A percentile compares a stretch with the other conserved stretches of the same genome.
Evolutionary conservation across 495 filamentous ascomycete species (phyloP).

Genomic region (Tuber calosporum): DNA sequence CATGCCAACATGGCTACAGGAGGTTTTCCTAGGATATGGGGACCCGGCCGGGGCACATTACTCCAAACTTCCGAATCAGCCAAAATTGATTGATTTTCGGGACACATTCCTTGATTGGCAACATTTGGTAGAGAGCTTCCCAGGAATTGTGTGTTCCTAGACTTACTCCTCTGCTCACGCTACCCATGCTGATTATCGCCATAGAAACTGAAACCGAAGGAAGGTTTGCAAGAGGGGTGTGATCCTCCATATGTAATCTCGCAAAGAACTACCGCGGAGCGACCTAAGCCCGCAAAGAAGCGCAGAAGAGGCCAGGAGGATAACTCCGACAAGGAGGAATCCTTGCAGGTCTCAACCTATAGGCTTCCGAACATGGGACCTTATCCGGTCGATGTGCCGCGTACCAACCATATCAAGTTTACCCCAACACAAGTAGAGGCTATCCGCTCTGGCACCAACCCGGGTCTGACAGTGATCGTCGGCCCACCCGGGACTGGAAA

Average conservation of each 20-base stretch:
- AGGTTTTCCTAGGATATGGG: slow-evolving; percentile 93
- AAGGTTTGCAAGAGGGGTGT: slow-evolving; percentile 64
- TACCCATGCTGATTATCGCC: slow-evolving; percentile 26
- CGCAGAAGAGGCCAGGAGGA: slow-evolving; percentile 67
- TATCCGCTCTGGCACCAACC: slow-evolving; percentile 88
- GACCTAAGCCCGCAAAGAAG: slow-evolving; percentile 64
- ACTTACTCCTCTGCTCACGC: not conserved
- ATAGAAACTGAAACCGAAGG: slow-evolving; percentile 64
- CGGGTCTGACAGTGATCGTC: slow-evolving; percentile 88
- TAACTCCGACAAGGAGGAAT: slow-evolving; percentile 53
- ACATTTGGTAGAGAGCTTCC: slow-evolving; percentile 80
- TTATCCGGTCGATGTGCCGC: slow-evolving; percentile 82
- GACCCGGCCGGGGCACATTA: slow-evolving; percentile 84
- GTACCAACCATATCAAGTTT: slow-evolving; percentile 74
- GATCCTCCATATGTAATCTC: slow-evolving; percentile 73
- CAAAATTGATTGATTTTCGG: slow-evolving; percentile 73
- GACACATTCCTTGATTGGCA: slow-evolving; percentile 96
- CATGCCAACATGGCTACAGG: slow-evolving; percentile 85
- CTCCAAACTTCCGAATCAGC: slow-evolving; percentile 67
- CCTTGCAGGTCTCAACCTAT: slow-evolving; percentile 79
- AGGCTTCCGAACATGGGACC: slow-evolving; percentile 84
- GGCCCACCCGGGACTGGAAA: slow-evolving; percentile 96
- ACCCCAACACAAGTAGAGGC: slow-evolving; percentile 87
- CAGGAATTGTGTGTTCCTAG: slow-evolving; percentile 51
- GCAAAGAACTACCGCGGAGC: slow-evolving; percentile 47